Evolutionary conservation across 768 basidiomycete genomes (phyloP).

Genomic region (Xerocomellus intermedius): DNA sequence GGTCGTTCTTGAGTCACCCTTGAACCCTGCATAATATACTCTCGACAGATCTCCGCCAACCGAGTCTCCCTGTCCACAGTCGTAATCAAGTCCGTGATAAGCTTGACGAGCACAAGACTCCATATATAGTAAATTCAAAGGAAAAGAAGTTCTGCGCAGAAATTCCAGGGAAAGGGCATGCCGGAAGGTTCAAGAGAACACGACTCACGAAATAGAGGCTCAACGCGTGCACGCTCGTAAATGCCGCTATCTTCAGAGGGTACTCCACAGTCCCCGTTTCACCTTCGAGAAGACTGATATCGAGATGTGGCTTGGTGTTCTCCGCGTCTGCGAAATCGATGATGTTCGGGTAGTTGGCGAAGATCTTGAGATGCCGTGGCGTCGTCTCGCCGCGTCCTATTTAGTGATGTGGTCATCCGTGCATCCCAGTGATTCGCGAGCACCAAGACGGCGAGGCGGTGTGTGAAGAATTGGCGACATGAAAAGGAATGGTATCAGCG

Average conservation of each 20-base stretch:
- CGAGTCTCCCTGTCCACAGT: slow-evolving; percentile 54
- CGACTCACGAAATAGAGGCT: slow-evolving; percentile 77
- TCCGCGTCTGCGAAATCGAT: slow-evolving; percentile 79
- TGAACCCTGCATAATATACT: slow-evolving; percentile 82
- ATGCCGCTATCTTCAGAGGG: slow-evolving; percentile 72
- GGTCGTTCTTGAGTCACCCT: slow-evolving; percentile 59
- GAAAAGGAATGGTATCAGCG: slow-evolving; percentile 10
- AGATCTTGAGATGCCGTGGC: slow-evolving; percentile 73
- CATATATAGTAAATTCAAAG: slow-evolving; percentile 26
- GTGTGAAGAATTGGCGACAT: slow-evolving; percentile 3
- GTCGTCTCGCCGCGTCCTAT: slow-evolving; percentile 75
- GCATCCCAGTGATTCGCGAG: slow-evolving; percentile 4
- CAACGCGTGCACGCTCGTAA: slow-evolving; percentile 69
- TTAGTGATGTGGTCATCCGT: slow-evolving; percentile 1
- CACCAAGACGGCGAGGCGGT: slow-evolving; percentile 2
- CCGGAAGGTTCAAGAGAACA: slow-evolving; percentile 8
- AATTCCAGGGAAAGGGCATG: slow-evolving; percentile 18
- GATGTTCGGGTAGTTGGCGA: slow-evolving; percentile 70
- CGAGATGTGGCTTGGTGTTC: slow-evolving; percentile 62
- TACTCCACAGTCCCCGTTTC: slow-evolving; percentile 72
- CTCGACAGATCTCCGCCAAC: slow-evolving; percentile 62
- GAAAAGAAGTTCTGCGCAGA: neutral
- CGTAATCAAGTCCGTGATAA: slow-evolving; percentile 14
- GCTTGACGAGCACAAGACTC: slow-evolving; percentile 4
- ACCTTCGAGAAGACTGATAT: slow-evolving; percentile 69